Evolutionary conservation across 2,329 filamentous ascomycete species (phyloP).

Genomic region (Zalaria sp.): DNA sequence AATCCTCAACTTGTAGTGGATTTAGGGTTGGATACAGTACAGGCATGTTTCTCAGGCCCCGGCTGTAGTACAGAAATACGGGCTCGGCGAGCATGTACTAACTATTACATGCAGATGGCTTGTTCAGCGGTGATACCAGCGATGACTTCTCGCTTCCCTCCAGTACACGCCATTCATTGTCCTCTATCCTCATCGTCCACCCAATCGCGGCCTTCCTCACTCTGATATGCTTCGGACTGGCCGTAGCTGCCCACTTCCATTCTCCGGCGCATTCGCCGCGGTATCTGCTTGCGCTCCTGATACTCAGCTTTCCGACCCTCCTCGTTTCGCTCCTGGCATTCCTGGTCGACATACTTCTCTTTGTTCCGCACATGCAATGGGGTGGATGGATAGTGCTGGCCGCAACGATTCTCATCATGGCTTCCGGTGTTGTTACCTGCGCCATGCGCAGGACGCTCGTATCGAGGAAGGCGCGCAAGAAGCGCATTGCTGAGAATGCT

Average conservation of each 20-base stretch:
- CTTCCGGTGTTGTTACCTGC: constrained; percentile 75
- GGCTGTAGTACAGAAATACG: neutral
- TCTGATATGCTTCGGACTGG: constrained; percentile 69
- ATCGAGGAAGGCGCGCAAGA: constrained; percentile 83
- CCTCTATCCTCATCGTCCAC: constrained; percentile 80
- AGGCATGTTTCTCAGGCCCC: constrained; percentile 40
- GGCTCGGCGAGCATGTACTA: neutral
- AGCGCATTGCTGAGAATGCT: constrained; percentile 80
- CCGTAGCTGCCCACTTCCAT: constrained; percentile 72
- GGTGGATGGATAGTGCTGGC: constrained; percentile 87
- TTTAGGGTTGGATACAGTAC: constrained; percentile 77
- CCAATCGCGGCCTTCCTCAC: constrained; percentile 79
- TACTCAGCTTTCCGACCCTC: constrained; percentile 74
- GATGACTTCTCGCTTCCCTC: constrained; percentile 51
- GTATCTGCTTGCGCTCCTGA: constrained; percentile 73
- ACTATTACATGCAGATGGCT: constrained; percentile 23
- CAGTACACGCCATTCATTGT: constrained; percentile 53
- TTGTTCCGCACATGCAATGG: constrained; percentile 88
- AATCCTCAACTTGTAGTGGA: constrained; percentile 49
- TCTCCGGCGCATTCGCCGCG: constrained; percentile 77
- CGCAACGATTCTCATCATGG: constrained; percentile 70
- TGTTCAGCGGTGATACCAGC: constrained; percentile 30
- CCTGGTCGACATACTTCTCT: constrained; percentile 83
- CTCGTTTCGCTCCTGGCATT: constrained; percentile 76
- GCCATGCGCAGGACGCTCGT: constrained; percentile 89